Conservation (phyloP, 2,329 filamentous ascomycete genomes). For the Penicillium sclerotigenum region DNA sequence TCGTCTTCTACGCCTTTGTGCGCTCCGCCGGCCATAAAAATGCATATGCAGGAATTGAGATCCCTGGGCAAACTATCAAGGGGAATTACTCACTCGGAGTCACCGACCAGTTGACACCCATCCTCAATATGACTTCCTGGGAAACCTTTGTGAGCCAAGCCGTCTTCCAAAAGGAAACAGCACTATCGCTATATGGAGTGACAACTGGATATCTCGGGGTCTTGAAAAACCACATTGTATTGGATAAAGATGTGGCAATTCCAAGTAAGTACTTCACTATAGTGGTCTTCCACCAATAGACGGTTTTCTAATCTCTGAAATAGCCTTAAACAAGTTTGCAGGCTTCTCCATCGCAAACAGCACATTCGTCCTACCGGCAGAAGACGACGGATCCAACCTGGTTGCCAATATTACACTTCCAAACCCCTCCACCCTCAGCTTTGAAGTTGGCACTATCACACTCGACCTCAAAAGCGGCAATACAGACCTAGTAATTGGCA, state of each 20-base stretch:
- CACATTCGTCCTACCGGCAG: conserved; percentile 18
- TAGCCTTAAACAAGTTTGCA: conserved; percentile 21
- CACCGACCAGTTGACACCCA: conserved; percentile 6
- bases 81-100: conserved; percentile 21
- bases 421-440: conserved; percentile 19
- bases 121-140: conserved; percentile 19
- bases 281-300: background rate
- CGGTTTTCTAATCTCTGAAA: background rate
- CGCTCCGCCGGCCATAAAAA: conserved; percentile 12
- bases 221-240: conserved; percentile 19
- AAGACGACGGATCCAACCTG: conserved; percentile 22
- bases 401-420: conserved; percentile 22
- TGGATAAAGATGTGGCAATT: conserved; percentile 18
- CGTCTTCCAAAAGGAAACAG: conserved; percentile 15
- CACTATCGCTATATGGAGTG: conserved; percentile 12
- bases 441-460: conserved; percentile 23
- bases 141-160: conserved; percentile 15
- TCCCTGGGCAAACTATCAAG: conserved; percentile 21
- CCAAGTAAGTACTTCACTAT: conserved; percentile 7
- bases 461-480: conserved; percentile 21
- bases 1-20: conserved; percentile 17
- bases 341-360: conserved; percentile 20
- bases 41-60: conserved; percentile 16
- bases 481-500: conserved; percentile 15
- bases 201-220: conserved; percentile 20